Conservation (phyloP, 1,139 yeast genomes). For the Pichia sp. region DNA sequence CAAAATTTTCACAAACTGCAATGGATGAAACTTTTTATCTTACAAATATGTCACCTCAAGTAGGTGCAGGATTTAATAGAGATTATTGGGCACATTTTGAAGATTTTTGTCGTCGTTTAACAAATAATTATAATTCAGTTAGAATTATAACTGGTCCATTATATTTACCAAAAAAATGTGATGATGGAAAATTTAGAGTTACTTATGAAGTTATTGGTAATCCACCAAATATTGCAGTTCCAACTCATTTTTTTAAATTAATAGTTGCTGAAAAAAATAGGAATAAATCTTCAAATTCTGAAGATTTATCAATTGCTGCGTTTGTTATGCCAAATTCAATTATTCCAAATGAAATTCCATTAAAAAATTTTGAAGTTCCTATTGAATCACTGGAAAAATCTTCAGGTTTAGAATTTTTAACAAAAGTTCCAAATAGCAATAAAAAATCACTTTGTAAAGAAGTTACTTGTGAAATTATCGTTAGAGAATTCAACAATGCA, state of each 20-base stretch:
- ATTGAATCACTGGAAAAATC: slow-evolving; percentile 82
- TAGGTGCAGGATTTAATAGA: slow-evolving; percentile 94
- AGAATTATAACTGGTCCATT: slow-evolving; percentile 92
- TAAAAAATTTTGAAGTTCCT: slow-evolving; percentile 79
- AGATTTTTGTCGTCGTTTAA: slow-evolving; percentile 74
- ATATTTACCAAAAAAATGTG: slow-evolving; percentile 70
- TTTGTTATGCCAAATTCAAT: slow-evolving; percentile 85
- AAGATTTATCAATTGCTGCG: slow-evolving; percentile 73
- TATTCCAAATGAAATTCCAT: slow-evolving; percentile 64
- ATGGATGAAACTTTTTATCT: slow-evolving; percentile 92
- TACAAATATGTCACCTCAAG: slow-evolving; percentile 94
- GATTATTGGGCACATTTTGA: slow-evolving; percentile 98
- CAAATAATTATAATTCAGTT: slow-evolving; percentile 62
- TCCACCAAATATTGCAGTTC: slow-evolving; percentile 95
- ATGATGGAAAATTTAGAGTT: slow-evolving; percentile 75
- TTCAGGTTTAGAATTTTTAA: slow-evolving; percentile 76
- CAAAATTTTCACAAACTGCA: slow-evolving; percentile 80
- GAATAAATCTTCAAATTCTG: slow-evolving; percentile 32
- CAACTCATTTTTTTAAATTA: slow-evolving; percentile 92
- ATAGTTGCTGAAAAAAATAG: slow-evolving; percentile 69
- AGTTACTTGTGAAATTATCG: slow-evolving; percentile 70
- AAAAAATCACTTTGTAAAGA: slow-evolving; percentile 72
- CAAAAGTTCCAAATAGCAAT: slow-evolving; percentile 54
- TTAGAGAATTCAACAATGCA: slow-evolving; percentile 62
- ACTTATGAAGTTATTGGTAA: slow-evolving; percentile 91